A percentile compares a stretch with the other conserved stretches of the same genome.
phyloP scores from a whole-genome alignment of 495 filamentous ascomycete species.

The Penicillium longicatenatum region DNA sequence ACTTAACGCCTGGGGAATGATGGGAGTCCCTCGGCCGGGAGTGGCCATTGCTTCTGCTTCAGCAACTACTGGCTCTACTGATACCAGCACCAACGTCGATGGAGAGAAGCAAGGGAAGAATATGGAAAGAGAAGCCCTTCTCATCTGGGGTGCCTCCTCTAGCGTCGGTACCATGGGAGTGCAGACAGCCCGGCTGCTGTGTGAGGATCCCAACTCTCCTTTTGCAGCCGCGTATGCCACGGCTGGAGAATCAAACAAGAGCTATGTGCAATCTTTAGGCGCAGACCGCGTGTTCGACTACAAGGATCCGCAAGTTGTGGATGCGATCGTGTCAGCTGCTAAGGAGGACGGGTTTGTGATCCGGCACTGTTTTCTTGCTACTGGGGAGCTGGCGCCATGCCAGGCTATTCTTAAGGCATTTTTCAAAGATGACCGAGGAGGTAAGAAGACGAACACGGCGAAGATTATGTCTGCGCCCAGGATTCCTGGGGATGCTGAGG shows the following conservation, averaged over 20 bases:
- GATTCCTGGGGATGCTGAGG: conserved; percentile 31
- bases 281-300: conserved; percentile 55
- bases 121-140: conserved; percentile 28
- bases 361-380: conserved; percentile 44
- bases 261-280: conserved; percentile 47
- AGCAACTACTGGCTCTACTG: neutral
- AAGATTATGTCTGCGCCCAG: conserved; percentile 43
- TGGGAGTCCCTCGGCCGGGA: conserved; percentile 28
- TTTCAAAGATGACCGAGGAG: conserved; percentile 16
- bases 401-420: conserved; percentile 43
- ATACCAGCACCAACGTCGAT: neutral
- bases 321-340: conserved; percentile 43
- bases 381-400: conserved; percentile 32
- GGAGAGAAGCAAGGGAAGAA: neutral
- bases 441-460: conserved; percentile 17
- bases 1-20: conserved; percentile 33
- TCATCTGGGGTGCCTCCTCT: conserved; percentile 53
- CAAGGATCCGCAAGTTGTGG: conserved; percentile 43
- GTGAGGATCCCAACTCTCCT: conserved; percentile 31
- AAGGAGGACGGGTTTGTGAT: conserved; percentile 42
- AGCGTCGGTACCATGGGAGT: conserved; percentile 48
- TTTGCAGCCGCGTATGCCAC: conserved; percentile 47
- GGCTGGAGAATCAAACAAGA: conserved; percentile 46
- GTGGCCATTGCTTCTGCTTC: conserved; percentile 15
- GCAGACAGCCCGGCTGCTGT: conserved; percentile 41